phyloP scores from a whole-genome alignment of 495 filamentous ascomycete genomes.

The Penicillium angulare region DNA sequence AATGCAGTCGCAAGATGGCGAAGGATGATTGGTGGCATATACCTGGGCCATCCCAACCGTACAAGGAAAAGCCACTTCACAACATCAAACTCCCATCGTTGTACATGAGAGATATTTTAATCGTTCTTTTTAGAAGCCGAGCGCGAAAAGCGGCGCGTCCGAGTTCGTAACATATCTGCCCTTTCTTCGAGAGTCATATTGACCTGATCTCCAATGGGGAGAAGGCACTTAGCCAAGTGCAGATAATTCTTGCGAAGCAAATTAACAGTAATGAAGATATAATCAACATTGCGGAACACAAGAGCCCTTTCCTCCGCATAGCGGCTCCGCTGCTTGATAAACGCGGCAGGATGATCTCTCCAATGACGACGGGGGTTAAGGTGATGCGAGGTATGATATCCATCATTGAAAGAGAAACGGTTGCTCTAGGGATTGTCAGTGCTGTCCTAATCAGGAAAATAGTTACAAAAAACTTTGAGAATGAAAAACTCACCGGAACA shows the following conservation, averaged over 20 bases:
- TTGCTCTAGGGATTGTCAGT: slow-evolving; percentile 52
- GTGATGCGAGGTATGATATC: slow-evolving; percentile 76
- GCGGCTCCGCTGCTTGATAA: slow-evolving; percentile 59
- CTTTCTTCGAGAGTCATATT: slow-evolving; percentile 57
- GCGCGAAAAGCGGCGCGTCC: slow-evolving; percentile 54
- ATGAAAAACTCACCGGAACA: slow-evolving; percentile 58
- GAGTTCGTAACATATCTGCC: slow-evolving; percentile 59
- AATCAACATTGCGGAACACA: slow-evolving; percentile 71
- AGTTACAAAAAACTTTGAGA: background rate
- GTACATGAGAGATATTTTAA: background rate
- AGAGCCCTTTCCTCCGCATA: slow-evolving; percentile 61
- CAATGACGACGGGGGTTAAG: slow-evolving; percentile 71
- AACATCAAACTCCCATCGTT: too few species aligned
- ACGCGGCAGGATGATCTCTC: slow-evolving; percentile 67
- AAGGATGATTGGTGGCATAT: too few species aligned
- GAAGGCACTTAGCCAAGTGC: slow-evolving; percentile 60
- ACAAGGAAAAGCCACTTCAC: too few species aligned
- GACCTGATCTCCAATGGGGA: slow-evolving; percentile 68
- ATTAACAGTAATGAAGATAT: slow-evolving; percentile 62
- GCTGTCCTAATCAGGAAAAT: background rate
- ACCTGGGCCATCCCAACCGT: too few species aligned
- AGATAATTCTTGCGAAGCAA: slow-evolving; percentile 62
- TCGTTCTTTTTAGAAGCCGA: background rate
- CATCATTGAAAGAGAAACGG: slow-evolving; percentile 73
- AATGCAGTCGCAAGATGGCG: too few species aligned